phyloP scores from a whole-genome alignment of 1,139 yeast species.

The Debaryomycetaceae sp. region DNA sequence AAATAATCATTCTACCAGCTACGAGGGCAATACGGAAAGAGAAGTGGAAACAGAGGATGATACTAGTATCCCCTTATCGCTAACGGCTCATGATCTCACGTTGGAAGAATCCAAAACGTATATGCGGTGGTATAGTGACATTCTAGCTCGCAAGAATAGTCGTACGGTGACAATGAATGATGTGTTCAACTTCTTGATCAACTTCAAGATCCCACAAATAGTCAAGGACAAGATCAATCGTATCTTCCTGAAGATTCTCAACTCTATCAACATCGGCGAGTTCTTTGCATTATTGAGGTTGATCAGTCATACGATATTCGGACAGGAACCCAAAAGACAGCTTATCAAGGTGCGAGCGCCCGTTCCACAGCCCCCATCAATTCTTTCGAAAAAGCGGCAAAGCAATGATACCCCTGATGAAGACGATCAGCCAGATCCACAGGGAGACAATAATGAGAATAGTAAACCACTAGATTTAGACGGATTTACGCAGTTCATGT shows the following conservation, averaged over 20 bases:
- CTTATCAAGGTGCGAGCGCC: constrained; percentile 53
- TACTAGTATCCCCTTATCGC: constrained; percentile 52
- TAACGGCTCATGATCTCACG: constrained; percentile 59
- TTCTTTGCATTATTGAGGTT: constrained; percentile 70
- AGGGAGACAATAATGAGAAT: constrained; percentile 12
- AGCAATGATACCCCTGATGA: constrained; percentile 41
- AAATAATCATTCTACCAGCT: not conserved
- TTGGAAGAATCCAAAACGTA: constrained; percentile 68
- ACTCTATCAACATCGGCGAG: constrained; percentile 65
- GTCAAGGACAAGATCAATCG: constrained; percentile 44
- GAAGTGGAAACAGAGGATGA: constrained; percentile 9
- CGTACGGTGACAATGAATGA: constrained; percentile 58
- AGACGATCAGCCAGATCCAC: constrained; percentile 22
- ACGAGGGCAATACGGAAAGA: constrained; percentile 1
- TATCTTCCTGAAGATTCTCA: constrained; percentile 49
- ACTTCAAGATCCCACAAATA: constrained; percentile 50
- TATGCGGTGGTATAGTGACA: constrained; percentile 74
- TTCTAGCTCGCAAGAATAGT: constrained; percentile 54
- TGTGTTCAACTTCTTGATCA: constrained; percentile 59
- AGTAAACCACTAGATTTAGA: constrained; percentile 57
- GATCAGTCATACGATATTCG: constrained; percentile 53
- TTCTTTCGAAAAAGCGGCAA: constrained; percentile 53
- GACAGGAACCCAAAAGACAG: constrained; percentile 46
- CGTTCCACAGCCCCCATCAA: constrained; percentile 67
- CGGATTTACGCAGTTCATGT: constrained; percentile 67